phyloP scores from a whole-genome alignment of 1,284 basidiomycete species.

The Cerrena zonata region DNA sequence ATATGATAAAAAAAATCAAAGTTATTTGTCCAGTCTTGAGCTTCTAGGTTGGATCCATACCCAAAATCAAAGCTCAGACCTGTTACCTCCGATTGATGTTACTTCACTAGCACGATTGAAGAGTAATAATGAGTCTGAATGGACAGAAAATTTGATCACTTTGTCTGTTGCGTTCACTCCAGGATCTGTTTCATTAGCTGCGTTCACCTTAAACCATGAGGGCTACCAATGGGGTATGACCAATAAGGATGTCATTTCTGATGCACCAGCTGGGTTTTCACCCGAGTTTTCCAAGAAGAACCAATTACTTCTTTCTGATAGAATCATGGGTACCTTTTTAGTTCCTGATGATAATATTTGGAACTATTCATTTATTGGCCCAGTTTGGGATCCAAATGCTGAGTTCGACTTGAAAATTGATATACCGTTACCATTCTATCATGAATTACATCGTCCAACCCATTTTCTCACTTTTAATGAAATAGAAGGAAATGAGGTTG shows the following conservation, averaged over 20 bases:
- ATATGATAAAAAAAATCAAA: constrained; percentile 92
- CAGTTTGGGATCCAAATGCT: constrained; percentile 86
- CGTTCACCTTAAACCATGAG: constrained; percentile 82
- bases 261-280: constrained; percentile 71
- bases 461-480: too few species aligned
- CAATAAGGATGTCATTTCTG: constrained; percentile 4
- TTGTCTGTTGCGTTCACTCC: constrained; percentile 95
- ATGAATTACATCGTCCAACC: too few species aligned
- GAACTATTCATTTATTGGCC: constrained; percentile 90
- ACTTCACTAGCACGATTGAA: constrained; percentile 93
- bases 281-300: constrained; percentile 96
- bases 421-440: too few species aligned
- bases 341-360: constrained; percentile 88
- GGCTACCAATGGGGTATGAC: constrained; percentile 93
- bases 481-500: too few species aligned
- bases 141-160: constrained; percentile 91
- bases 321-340: constrained; percentile 85
- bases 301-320: constrained; percentile 90
- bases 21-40: constrained; percentile 88
- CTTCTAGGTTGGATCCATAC: constrained; percentile 97
- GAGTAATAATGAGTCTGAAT: constrained; percentile 92
- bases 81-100: constrained; percentile 90
- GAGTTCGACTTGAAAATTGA: too few species aligned
- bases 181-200: constrained; percentile 91
- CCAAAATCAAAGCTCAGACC: constrained; percentile 85